Conservation (phyloP, 2,329 filamentous ascomycete genomes). For the Fusarium sulawesiense region DNA sequence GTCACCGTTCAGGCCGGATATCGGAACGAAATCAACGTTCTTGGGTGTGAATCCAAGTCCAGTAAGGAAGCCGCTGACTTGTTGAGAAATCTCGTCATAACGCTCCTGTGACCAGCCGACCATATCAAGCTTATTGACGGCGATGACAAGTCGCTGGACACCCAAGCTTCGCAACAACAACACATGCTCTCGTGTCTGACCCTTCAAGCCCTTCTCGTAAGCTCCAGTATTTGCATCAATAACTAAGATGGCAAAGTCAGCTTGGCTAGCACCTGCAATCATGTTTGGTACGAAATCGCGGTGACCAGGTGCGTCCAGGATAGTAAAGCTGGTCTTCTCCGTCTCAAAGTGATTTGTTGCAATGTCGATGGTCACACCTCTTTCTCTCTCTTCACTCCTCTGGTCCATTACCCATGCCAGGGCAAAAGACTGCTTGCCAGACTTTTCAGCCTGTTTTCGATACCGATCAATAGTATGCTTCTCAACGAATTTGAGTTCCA, state of each 20-base stretch:
- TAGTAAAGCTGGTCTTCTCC: constrained; percentile 86
- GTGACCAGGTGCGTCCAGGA: constrained; percentile 94
- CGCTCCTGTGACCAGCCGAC: constrained; percentile 84
- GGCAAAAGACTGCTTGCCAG: constrained; percentile 95
- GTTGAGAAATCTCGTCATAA: constrained; percentile 86
- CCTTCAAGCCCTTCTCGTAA: constrained; percentile 92
- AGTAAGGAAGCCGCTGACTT: constrained; percentile 84
- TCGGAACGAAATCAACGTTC: constrained; percentile 87
- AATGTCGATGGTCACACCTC: constrained; percentile 96
- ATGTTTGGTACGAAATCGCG: constrained; percentile 98
- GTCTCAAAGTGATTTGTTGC: constrained; percentile 96
- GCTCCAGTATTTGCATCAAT: constrained; percentile 91
- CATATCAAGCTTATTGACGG: constrained; percentile 94
- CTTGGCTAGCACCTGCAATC: constrained; percentile 96
- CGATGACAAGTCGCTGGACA: constrained; percentile 86
- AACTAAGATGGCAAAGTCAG: constrained; percentile 94
- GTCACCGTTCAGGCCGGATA: constrained; percentile 88
- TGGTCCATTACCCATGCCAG: constrained; percentile 98
- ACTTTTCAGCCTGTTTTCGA: constrained; percentile 85
- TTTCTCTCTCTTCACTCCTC: constrained; percentile 85
- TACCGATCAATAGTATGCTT: constrained; percentile 90
- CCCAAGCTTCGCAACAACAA: constrained; percentile 91
- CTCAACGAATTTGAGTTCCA: constrained; percentile 89
- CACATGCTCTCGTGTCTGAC: constrained; percentile 94
- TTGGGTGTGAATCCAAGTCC: constrained; percentile 84